A percentile compares a stretch with the other conserved stretches of the same genome.
phyloP scores from a whole-genome alignment of 371 early-diverging fungal species.

The Syncephalastrum sp. region DNA sequence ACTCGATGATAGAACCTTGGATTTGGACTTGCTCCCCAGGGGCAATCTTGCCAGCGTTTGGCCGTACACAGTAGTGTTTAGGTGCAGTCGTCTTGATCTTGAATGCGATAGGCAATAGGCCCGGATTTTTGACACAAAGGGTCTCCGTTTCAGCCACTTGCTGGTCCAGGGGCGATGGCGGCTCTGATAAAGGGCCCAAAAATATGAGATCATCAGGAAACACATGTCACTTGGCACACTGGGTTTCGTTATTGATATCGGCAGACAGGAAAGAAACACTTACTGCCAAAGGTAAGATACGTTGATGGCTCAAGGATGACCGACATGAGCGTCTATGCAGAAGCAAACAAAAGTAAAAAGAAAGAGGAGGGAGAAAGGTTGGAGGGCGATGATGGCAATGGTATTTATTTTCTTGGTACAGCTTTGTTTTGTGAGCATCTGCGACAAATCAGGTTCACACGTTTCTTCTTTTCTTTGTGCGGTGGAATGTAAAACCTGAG shows the following conservation, averaged over 20 bases:
- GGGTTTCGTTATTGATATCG: too few species aligned
- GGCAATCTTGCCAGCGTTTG: constrained; percentile 89
- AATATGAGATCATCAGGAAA: too few species aligned
- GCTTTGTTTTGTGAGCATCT: background rate
- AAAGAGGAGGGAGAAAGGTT: background rate
- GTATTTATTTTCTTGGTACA: constrained; percentile 4
- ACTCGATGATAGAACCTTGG: constrained; percentile 49
- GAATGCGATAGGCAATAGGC: constrained; percentile 66
- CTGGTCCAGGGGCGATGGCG: too few species aligned
- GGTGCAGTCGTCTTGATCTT: constrained; percentile 99
- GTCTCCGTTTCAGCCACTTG: too few species aligned
- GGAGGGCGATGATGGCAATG: background rate
- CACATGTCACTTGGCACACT: too few species aligned
- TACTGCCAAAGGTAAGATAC: constrained; percentile 9
- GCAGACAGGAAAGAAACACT: background rate
- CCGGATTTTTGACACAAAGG: too few species aligned
- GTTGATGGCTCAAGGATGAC: constrained; percentile 1
- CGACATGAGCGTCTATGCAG: constrained; percentile 10
- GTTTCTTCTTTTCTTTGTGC: background rate
- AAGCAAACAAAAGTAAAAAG: constrained; percentile 4
- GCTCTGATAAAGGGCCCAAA: too few species aligned
- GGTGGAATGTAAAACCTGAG: background rate
- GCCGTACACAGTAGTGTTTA: constrained; percentile 95
- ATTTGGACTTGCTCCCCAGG: constrained; percentile 74
- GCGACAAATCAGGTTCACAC: constrained; percentile 4